A percentile compares a stretch with the other conserved stretches of the same genome.
These are phyloP conservation scores for Termitomyces sp. DNA, from an alignment of 768 basidiomycete genomes.

Conservation along the genomic window DNA sequence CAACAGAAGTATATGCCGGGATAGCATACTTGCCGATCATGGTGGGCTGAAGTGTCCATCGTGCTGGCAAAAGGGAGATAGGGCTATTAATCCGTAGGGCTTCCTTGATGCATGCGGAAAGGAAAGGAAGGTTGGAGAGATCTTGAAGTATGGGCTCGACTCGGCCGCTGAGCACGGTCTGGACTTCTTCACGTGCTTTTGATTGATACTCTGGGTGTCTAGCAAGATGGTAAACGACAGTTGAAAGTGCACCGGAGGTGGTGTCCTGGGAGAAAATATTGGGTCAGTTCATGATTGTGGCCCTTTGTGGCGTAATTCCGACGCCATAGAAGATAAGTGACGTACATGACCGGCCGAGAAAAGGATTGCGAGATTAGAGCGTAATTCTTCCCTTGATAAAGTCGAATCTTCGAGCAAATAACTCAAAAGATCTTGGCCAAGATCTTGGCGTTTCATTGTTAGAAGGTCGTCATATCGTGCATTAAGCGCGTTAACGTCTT, in stretches of 20 bases:
- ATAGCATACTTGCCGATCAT: slow-evolving; percentile 27
- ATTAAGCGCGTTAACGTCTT: slow-evolving; percentile 26
- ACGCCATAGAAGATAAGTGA: neutral
- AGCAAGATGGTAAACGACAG: slow-evolving; percentile 32
- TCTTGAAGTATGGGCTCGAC: slow-evolving; percentile 28
- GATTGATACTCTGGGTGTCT: slow-evolving; percentile 32
- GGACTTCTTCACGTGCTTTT: slow-evolving; percentile 33
- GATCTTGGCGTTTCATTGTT: slow-evolving; percentile 24
- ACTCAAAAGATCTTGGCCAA: slow-evolving; percentile 31
- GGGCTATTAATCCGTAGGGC: slow-evolving; percentile 32
- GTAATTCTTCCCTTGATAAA: slow-evolving; percentile 29
- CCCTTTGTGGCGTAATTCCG: neutral
- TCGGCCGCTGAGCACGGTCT: slow-evolving; percentile 21
- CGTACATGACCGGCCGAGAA: slow-evolving; percentile 39
- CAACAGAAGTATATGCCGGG: slow-evolving; percentile 25
- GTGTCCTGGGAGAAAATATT: slow-evolving; percentile 25
- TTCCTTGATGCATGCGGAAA: slow-evolving; percentile 37
- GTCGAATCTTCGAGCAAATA: slow-evolving; percentile 30
- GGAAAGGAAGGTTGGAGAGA: slow-evolving; percentile 24
- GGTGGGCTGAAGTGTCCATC: slow-evolving; percentile 17
- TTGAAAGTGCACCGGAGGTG: slow-evolving; percentile 34
- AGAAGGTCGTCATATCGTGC: slow-evolving; percentile 24
- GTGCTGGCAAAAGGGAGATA: slow-evolving; percentile 24
- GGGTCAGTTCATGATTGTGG: neutral
- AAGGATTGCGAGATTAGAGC: slow-evolving; percentile 33